Conservation (phyloP, 805 yeast genomes). For the Metschnikowia koreensis region DNA sequence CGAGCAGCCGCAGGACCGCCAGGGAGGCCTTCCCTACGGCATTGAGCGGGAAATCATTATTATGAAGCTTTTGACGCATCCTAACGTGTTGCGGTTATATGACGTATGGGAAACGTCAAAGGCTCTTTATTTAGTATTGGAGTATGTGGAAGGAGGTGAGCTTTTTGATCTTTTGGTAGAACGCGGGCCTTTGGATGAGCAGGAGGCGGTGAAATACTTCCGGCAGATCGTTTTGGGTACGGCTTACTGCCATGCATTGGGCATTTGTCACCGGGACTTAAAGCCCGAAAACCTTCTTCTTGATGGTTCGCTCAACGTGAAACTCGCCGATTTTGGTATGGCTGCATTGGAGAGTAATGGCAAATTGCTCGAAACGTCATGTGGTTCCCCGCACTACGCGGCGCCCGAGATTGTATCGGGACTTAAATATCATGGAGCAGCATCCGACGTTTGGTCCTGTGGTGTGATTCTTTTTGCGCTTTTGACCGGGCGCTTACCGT, state of each 20-base stretch:
- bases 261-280: conserved; percentile 77
- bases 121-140: conserved; percentile 75
- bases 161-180: conserved; percentile 71
- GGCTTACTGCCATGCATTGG: conserved; percentile 76
- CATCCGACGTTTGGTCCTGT: conserved; percentile 87
- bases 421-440: conserved; percentile 75
- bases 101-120: conserved; percentile 98
- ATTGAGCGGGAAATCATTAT: conserved; percentile 96
- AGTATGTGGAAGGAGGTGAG: conserved; percentile 89
- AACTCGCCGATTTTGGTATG: conserved; percentile 87
- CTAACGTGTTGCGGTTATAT: conserved; percentile 87
- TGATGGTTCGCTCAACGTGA: conserved; percentile 65
- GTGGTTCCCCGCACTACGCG: conserved; percentile 89
- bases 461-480: conserved; percentile 80
- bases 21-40: conserved; percentile 77
- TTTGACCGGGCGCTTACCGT: conserved; percentile 77
- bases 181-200: conserved; percentile 67
- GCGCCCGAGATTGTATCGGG: conserved; percentile 86
- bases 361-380: conserved; percentile 70
- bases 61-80: conserved; percentile 92
- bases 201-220: conserved; percentile 74
- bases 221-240: conserved; percentile 77
- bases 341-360: conserved; percentile 78
- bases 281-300: conserved; percentile 77
- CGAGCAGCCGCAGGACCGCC: conserved; percentile 21